Evolutionary conservation across 1,139 yeast species (phyloP).

Genomic region (Debaryomyces singareniensis): DNA sequence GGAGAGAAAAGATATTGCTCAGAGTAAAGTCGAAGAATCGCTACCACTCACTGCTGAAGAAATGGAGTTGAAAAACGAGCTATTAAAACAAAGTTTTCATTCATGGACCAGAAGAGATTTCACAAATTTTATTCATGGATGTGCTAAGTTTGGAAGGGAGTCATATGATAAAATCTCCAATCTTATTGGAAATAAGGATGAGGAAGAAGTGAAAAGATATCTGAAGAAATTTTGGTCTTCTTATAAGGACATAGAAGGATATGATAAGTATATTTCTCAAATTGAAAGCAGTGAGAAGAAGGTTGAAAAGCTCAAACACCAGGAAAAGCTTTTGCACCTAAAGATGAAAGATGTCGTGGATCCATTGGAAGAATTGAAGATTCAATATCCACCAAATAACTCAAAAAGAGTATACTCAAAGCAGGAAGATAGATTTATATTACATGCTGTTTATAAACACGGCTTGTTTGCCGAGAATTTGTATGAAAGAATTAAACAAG

Average conservation of each 20-base stretch:
- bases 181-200: conserved; percentile 62
- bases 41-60: conserved; percentile 77
- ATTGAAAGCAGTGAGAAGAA: conserved; percentile 88
- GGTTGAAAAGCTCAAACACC: conserved; percentile 54
- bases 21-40: conserved; percentile 61
- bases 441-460: conserved; percentile 65
- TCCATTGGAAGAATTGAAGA: conserved; percentile 70
- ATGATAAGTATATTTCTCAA: conserved; percentile 78
- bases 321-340: conserved; percentile 55
- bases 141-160: conserved; percentile 74
- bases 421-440: conserved; percentile 77
- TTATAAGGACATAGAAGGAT: conserved; percentile 70
- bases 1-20: conserved; percentile 46
- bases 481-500: conserved; percentile 72
- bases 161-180: conserved; percentile 54
- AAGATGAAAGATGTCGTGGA: conserved; percentile 60
- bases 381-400: conserved; percentile 88
- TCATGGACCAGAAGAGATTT: conserved; percentile 88
- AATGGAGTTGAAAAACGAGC: conserved; percentile 50
- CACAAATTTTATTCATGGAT: conserved; percentile 73
- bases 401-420: conserved; percentile 81
- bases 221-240: conserved; percentile 70
- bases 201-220: conserved; percentile 65
- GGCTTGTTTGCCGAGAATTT: conserved; percentile 71
- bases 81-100: conserved; percentile 62